phyloP scores from a whole-genome alignment of 1,284 basidiomycete genomes.

The Ustilago curta region DNA sequence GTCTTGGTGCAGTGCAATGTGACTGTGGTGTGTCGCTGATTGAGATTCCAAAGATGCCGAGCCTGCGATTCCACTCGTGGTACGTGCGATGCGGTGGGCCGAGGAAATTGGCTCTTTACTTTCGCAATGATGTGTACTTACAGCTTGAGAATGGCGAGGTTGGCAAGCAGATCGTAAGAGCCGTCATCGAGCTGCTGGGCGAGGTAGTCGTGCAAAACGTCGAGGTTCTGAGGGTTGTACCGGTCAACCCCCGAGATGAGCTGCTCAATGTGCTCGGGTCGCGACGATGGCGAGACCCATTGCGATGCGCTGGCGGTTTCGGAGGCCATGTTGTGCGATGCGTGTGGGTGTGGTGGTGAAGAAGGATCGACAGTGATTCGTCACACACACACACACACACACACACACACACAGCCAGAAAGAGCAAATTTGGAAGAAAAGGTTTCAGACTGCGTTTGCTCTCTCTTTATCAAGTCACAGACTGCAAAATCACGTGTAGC shows the following conservation, averaged over 20 bases:
- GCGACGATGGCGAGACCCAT: slow-evolving; percentile 54
- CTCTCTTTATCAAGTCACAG: slow-evolving; percentile 9
- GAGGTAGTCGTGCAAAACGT: slow-evolving; percentile 93
- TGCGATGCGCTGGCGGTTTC: slow-evolving; percentile 39
- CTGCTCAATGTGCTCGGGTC: slow-evolving; percentile 65
- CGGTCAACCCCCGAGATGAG: slow-evolving; percentile 75
- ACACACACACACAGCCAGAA: not conserved
- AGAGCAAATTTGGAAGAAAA: slow-evolving; percentile 43
- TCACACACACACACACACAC: not conserved
- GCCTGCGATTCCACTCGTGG: not conserved
- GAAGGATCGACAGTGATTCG: not conserved
- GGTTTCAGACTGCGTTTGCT: not conserved
- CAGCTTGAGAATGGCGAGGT: slow-evolving; percentile 88
- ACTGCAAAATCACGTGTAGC: slow-evolving; percentile 20
- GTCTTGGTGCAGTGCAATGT: not conserved
- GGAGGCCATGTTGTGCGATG: slow-evolving; percentile 28
- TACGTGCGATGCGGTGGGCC: slow-evolving; percentile 13
- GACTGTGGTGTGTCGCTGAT: not conserved
- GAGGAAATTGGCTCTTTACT: not conserved
- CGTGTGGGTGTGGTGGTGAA: slow-evolving; percentile 11
- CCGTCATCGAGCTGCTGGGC: slow-evolving; percentile 88
- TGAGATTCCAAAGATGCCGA: not conserved
- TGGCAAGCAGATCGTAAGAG: slow-evolving; percentile 92
- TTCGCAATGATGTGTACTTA: slow-evolving; percentile 67
- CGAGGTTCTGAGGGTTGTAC: slow-evolving; percentile 93